phyloP scores from a whole-genome alignment of 805 yeast species.

The Kazachstania martiniae region DNA sequence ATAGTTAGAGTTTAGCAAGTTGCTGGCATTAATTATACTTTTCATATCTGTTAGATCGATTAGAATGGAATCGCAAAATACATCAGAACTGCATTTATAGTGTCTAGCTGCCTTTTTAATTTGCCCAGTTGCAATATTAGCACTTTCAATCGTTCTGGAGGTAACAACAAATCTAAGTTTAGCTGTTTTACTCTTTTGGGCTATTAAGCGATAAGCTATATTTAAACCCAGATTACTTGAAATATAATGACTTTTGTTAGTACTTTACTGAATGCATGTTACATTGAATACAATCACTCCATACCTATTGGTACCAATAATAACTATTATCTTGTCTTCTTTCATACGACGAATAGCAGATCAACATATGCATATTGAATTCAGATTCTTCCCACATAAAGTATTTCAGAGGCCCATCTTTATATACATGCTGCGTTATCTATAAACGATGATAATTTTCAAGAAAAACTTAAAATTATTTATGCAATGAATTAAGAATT shows the following conservation, averaged over 20 bases:
- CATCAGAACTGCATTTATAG: constrained; percentile 36
- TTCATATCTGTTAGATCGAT: constrained; percentile 85
- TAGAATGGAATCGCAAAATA: constrained; percentile 76
- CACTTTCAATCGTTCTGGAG: constrained; percentile 78
- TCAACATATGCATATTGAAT: too few species aligned
- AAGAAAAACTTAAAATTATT: too few species aligned
- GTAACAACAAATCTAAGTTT: constrained; percentile 76
- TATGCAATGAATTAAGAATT: too few species aligned
- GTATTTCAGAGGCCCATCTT: too few species aligned
- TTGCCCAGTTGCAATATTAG: constrained; percentile 52
- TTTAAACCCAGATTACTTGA: constrained; percentile 68
- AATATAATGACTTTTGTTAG: too few species aligned
- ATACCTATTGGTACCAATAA: neutral
- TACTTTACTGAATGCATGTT: too few species aligned
- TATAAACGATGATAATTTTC: too few species aligned
- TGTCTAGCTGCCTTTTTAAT: constrained; percentile 37
- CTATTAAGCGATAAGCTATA: constrained; percentile 69
- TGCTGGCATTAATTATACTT: constrained; percentile 60
- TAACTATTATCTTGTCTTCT: neutral
- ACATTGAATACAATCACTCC: too few species aligned
- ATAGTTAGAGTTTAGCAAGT: constrained; percentile 56
- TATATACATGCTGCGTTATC: too few species aligned
- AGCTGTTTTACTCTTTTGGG: constrained; percentile 39
- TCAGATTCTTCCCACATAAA: too few species aligned
- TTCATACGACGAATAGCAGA: too few species aligned